These are phyloP conservation scores for Chaetomium sp. DNA, from an alignment of 2,329 filamentous ascomycete species.

Conservation along the genomic window DNA sequence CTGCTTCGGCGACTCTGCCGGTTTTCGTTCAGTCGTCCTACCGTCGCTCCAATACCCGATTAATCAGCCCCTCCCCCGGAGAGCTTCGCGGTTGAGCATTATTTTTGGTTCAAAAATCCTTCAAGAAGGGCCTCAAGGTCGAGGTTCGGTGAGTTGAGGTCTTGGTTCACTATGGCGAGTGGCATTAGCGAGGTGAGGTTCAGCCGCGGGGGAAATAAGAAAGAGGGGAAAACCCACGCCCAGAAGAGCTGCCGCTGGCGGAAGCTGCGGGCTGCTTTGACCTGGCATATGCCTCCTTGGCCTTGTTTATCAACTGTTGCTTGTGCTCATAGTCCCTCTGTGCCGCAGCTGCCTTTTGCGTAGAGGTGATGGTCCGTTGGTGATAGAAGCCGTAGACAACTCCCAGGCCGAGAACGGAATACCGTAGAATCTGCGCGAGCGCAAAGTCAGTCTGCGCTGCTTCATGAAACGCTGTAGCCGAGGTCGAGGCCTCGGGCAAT, in stretches of 20 bases:
- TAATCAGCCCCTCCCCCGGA: not conserved
- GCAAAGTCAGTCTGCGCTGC: conserved; percentile 2
- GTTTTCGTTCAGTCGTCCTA: not conserved
- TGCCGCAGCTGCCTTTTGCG: conserved; percentile 62
- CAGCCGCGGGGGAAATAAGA: not conserved
- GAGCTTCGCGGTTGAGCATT: not conserved
- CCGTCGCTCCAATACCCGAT: not conserved
- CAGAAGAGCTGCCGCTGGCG: conserved; percentile 28
- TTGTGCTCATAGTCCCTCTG: conserved; percentile 86
- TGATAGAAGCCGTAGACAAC: conserved; percentile 95
- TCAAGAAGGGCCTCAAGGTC: conserved; percentile 82
- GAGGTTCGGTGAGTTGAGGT: conserved; percentile 83
- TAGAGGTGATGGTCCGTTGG: conserved; percentile 71
- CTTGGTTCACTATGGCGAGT: conserved; percentile 28
- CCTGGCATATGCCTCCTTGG: conserved; percentile 85
- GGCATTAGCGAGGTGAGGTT: not conserved
- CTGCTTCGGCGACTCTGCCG: conserved; percentile 1
- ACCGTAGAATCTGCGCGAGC: conserved; percentile 78
- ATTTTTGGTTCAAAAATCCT: conserved; percentile 40
- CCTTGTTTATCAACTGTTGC: conserved; percentile 83
- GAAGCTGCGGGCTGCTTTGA: conserved; percentile 50
- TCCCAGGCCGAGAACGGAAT: conserved; percentile 85
- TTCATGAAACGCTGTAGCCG: not conserved
- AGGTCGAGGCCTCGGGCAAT: not conserved
- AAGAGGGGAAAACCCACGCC: conserved; percentile 27